Conservation (phyloP, 176 grass and related monocot genomes). For the Oryza glumipatula region DNA sequence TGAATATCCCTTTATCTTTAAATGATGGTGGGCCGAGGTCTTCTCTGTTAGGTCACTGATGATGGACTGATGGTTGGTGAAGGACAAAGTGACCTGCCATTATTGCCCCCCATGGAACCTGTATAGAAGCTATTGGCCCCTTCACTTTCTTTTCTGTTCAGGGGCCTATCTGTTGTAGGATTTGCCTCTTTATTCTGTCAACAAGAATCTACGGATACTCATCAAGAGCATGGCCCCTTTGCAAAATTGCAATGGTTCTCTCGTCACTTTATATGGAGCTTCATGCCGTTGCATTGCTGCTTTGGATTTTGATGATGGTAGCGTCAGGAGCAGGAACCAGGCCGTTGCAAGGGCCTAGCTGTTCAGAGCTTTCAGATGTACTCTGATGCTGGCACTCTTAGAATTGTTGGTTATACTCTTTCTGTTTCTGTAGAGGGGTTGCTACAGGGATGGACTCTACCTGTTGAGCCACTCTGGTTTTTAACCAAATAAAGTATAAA, state of each 20-base stretch:
- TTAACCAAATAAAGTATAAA: too few relatives aligned
- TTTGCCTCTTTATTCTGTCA: slow-evolving; percentile 25
- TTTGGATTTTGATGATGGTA: slow-evolving; percentile 7
- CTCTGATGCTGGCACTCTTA: background rate
- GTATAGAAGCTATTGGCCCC: slow-evolving; percentile 32
- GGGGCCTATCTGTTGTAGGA: slow-evolving; percentile 34
- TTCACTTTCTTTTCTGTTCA: slow-evolving; percentile 12
- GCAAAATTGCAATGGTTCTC: slow-evolving; percentile 13
- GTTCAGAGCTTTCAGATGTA: background rate
- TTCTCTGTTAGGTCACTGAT: slow-evolving; percentile 17
- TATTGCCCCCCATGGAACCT: slow-evolving; percentile 8
- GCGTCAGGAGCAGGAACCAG: slow-evolving; percentile 13
- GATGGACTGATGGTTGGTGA: slow-evolving; percentile 1
- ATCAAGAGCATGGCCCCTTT: background rate
- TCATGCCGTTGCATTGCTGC: slow-evolving; percentile 29
- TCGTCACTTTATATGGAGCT: slow-evolving; percentile 38
- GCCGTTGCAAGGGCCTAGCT: slow-evolving; percentile 38
- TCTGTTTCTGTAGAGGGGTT: background rate
- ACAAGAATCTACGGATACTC: background rate
- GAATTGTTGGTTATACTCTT: slow-evolving; percentile 6
- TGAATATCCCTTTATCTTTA: slow-evolving; percentile 25
- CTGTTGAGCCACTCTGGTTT: too few relatives aligned
- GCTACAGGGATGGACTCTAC: too few relatives aligned
- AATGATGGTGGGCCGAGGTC: slow-evolving; percentile 11
- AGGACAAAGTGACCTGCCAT: slow-evolving; percentile 40